These are phyloP conservation scores for Oryza meyeriana DNA, from an alignment of 176 grass and related monocot species.

Conservation along the genomic window DNA sequence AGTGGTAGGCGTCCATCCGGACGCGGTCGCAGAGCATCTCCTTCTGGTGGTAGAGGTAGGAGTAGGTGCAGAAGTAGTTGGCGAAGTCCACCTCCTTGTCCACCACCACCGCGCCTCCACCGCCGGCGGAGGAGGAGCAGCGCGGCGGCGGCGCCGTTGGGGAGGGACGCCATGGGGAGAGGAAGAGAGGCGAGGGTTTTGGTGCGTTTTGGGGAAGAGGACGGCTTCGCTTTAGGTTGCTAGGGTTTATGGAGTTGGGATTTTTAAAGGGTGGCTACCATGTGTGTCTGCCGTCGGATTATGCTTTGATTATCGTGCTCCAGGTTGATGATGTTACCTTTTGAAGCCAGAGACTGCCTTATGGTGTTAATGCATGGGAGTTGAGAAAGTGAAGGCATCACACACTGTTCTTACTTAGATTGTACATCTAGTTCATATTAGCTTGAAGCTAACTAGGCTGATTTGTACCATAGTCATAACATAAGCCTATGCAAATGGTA, in stretches of 20 bases:
- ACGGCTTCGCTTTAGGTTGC: neutral
- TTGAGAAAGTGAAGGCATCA: too few species aligned
- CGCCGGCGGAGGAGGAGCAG: conserved; percentile 8
- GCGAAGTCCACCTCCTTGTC: conserved; percentile 96
- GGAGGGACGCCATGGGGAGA: conserved; percentile 44
- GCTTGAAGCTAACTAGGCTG: too few species aligned
- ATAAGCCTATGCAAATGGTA: too few species aligned
- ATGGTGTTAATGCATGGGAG: too few species aligned
- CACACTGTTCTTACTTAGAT: too few species aligned
- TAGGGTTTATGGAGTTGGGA: conserved; percentile 51
- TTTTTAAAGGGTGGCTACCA: conserved; percentile 9
- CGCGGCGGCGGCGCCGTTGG: conserved; percentile 41
- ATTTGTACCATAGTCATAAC: too few species aligned
- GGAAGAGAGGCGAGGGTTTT: conserved; percentile 2
- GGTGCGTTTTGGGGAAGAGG: neutral
- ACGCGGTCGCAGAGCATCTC: conserved; percentile 97
- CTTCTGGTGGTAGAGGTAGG: conserved; percentile 94
- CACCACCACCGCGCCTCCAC: conserved; percentile 23
- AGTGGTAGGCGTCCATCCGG: conserved; percentile 95
- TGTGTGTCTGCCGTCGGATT: conserved; percentile 26
- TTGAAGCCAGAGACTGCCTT: neutral
- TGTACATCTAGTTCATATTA: too few species aligned
- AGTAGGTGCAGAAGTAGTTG: conserved; percentile 99
- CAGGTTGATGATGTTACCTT: neutral
- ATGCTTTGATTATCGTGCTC: conserved; percentile 15